Evolutionary conservation across 345 rosid species (phyloP).

Genomic region (Sonneratia alba): DNA sequence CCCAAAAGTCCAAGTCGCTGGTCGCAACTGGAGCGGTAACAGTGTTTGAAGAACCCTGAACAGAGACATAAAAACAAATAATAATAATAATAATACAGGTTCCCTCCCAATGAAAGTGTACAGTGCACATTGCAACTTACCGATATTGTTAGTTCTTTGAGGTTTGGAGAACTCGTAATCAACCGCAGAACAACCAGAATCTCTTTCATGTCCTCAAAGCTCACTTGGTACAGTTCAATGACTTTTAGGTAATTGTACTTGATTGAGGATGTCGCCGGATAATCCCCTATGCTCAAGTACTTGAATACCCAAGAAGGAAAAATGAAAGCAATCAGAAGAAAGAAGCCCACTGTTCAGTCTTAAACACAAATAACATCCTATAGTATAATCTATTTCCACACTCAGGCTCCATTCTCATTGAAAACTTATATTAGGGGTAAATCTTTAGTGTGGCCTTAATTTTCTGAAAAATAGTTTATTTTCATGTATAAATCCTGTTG

Average conservation of each 20-base stretch:
- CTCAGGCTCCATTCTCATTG: background rate
- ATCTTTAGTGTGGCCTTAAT: background rate
- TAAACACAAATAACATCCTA: too few species aligned
- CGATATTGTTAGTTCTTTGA: conserved; percentile 65
- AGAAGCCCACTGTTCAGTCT: too few species aligned
- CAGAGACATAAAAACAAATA: background rate
- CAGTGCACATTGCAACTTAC: conserved; percentile 28
- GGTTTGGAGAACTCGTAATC: conserved; percentile 74
- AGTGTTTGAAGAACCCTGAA: conserved; percentile 57
- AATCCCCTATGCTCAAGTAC: conserved; percentile 89
- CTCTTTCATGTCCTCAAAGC: conserved; percentile 82
- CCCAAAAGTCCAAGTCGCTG: conserved; percentile 50
- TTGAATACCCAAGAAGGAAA: conserved; percentile 11
- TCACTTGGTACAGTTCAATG: conserved; percentile 72
- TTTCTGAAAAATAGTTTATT: background rate
- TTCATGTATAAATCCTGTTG: too few species aligned
- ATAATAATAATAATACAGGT: background rate
- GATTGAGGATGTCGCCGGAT: conserved; percentile 46
- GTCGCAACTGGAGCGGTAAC: conserved; percentile 28
- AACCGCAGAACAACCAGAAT: conserved; percentile 69
- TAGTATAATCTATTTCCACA: background rate
- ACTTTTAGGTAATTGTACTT: conserved; percentile 50
- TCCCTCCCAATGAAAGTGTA: background rate
- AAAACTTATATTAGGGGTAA: background rate
- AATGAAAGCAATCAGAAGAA: background rate